Evolutionary conservation across 2,329 filamentous ascomycete genomes (phyloP).

Genomic region (Incumbomyces lentus): DNA sequence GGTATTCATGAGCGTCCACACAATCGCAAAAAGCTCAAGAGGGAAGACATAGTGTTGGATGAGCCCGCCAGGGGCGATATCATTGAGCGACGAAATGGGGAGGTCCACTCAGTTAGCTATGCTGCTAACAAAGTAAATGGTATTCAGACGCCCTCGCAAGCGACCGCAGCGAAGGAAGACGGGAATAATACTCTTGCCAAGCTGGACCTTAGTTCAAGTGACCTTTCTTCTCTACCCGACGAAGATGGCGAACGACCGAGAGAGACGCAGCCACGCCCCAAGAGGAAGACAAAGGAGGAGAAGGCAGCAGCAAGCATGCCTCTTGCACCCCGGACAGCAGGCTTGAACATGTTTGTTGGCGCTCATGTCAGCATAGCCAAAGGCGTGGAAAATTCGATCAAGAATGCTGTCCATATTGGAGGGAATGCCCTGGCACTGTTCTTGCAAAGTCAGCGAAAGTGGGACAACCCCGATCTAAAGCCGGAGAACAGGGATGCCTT

Average conservation of each 20-base stretch:
- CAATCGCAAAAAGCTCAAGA: constrained; percentile 41
- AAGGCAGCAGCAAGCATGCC: constrained; percentile 50
- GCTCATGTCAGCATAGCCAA: constrained; percentile 87
- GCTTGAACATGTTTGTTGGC: constrained; percentile 73
- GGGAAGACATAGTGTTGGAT: constrained; percentile 40
- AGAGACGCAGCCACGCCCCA: constrained; percentile 22
- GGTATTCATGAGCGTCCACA: neutral
- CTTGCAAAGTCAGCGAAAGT: constrained; percentile 92
- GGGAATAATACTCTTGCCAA: neutral
- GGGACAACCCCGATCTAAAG: constrained; percentile 70
- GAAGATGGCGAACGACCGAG: constrained; percentile 2
- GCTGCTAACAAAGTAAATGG: neutral
- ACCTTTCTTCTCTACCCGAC: constrained; percentile 6
- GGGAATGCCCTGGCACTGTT: constrained; percentile 92
- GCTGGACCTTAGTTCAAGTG: neutral
- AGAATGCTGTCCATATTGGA: constrained; percentile 66
- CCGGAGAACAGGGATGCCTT: constrained; percentile 60
- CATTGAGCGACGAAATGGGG: neutral
- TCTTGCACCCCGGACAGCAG: constrained; percentile 57
- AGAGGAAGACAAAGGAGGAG: constrained; percentile 48
- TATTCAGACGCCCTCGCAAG: neutral
- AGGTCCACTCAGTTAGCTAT: neutral
- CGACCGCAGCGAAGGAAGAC: neutral
- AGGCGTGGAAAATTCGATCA: constrained; percentile 83
- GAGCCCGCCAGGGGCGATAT: constrained; percentile 1